Evolutionary conservation across 192 early-diverging fungal species (phyloP).

Genomic region (Glomus cerebriforme): DNA sequence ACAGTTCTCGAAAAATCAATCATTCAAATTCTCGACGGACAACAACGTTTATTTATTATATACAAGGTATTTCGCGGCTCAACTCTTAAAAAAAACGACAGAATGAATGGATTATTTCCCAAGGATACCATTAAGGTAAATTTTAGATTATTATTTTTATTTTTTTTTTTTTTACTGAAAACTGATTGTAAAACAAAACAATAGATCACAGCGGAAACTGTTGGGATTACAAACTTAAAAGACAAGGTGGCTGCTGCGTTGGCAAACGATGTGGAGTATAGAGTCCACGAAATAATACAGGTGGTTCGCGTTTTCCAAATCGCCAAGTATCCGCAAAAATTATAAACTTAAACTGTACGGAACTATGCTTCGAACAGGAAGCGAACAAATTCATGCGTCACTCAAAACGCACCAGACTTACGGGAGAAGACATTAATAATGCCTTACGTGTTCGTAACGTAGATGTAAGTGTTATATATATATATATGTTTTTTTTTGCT

Average conservation of each 20-base stretch:
- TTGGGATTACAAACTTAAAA: conserved; percentile 80
- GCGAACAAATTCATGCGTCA: conserved; percentile 98
- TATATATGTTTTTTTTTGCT: conserved; percentile 6
- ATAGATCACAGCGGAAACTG: conserved; percentile 81
- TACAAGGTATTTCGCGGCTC: background rate
- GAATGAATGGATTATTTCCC: conserved; percentile 45
- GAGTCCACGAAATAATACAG: conserved; percentile 88
- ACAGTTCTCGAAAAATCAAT: background rate
- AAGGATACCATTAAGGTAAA: conserved; percentile 59
- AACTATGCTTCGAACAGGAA: conserved; percentile 57
- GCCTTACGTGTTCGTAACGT: conserved; percentile 91
- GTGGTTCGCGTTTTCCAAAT: conserved; percentile 40
- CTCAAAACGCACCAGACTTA: conserved; percentile 79
- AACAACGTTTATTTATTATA: background rate
- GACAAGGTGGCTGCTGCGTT: conserved; percentile 84
- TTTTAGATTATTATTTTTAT: conserved; percentile 20
- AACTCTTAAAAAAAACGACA: background rate
- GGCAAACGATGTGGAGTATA: conserved; percentile 93
- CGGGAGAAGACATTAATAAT: conserved; percentile 84
- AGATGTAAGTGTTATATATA: conserved; percentile 61
- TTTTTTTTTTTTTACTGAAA: background rate
- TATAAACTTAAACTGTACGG: conserved; percentile 7
- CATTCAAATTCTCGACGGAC: background rate
- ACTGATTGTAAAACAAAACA: conserved; percentile 42
- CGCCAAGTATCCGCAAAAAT: background rate